Base-by-base conservation (phyloP, 768 basidiomycete genomes). In the Pulveroboletus ravenelii region DNA sequence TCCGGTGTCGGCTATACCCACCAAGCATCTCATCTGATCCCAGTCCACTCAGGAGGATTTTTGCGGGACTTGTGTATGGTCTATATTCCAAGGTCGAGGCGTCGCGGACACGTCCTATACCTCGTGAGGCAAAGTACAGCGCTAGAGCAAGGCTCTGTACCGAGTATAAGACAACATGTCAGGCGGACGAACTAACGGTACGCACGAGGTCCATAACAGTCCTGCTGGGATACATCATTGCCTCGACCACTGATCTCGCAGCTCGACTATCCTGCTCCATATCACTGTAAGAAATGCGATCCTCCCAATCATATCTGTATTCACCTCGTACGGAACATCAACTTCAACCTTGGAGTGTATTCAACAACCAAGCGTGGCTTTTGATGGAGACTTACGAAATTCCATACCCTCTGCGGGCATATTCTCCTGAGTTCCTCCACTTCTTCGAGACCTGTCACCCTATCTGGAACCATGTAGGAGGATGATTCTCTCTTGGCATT, bases 11-110 rank as follows among this genome's bases (percentile, higher is more conserved):
- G 3, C 89, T 80, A 66, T 99, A 99, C 1, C 96, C 96, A 3
- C 93, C 96, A 5, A 99, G 74, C 36, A 97, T 75, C 64, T 99
- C 96, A 63, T 99, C 96, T 1, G 96, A 90, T 0, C 96, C 96
- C 7, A 99, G 73, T 1, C 96, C 96, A 55, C 84, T 94, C 23
- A 99, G 71, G 9, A 97, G 72, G 0, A 98, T 93, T 39, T 81
- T 79, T 0, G 96, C 92, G 8, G 75, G 66, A 54, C 87, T 93
- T 0, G 70, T 76, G 68, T 96, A 95, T 7, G 74, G 70, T 31
- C 45, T 57, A 30, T 61, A 58, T 20, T 39, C 59, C 3, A 76
- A 67, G 5, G 72, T 63, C 1, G 69, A 65, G 12, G 61, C 44
- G 10, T 57, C 58, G 30, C 77, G 74, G 0, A 89, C 61, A 43